Evolutionary conservation across 345 rosid species (phyloP), one percentile per base, ranked within the genome.

Genomic region (Draba incana): DNA sequence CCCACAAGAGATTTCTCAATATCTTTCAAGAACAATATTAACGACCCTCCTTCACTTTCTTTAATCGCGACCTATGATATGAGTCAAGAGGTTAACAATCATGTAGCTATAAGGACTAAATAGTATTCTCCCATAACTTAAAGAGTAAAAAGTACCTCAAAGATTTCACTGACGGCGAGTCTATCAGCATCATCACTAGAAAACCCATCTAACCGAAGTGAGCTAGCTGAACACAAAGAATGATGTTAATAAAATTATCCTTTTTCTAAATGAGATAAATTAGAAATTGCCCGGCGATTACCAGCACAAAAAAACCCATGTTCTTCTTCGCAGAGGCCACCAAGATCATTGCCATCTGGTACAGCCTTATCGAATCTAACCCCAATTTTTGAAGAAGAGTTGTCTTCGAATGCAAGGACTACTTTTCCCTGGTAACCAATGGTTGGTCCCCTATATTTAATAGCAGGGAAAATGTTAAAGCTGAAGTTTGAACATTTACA

Each of bases 301-400:
- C 99, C 96, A 66, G 88, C 62, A 85, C 98, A 95, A 65, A 92
- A 95, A 74, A 91, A 95, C 23, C 99, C 98, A 53, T 76, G 93
- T 58, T 84, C 96, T 70, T 81, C 92, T 77, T 95, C 97, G 74
- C 99, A 95, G 54, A 51, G 85, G 49, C 97, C 99, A 65, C 98
- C 99, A 61, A 95, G 96, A 79, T 88, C 88, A 69, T 81, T 91
- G 86, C 99, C 99, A 74, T 89, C 97, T 9, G 80, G 84, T 43
- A 95, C 82, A 53, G 90, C 62, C 72, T 63, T 89, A 81, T 95
- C 99, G 70, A 95, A 95, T 77, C 98, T 92, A 64, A 95, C 90
- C 45, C 99, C 98, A 67, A 95, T 71, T 75, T 95, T 95, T 37
- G 98, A 92, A 69, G 83, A 79, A 66, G 81, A 84, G 68, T 92